phyloP scores from a whole-genome alignment of 2,329 filamentous ascomycete species.

The Aspergillus tubingensis region DNA sequence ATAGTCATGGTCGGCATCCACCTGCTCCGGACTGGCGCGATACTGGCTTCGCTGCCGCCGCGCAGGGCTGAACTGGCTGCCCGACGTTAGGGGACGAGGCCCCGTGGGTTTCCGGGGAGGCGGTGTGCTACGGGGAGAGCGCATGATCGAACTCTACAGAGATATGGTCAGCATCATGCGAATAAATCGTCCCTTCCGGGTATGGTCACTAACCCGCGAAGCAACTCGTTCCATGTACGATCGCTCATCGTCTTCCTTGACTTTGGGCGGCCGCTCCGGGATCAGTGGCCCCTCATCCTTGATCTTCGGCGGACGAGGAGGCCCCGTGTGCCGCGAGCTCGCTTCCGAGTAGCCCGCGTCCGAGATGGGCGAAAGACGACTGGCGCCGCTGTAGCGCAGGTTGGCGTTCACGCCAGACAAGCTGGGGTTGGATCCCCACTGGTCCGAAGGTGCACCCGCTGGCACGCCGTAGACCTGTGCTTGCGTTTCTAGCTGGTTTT shows the following conservation, averaged over 20 bases:
- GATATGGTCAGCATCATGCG: conserved; percentile 5
- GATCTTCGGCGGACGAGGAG: conserved; percentile 56
- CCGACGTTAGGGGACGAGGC: conserved; percentile 48
- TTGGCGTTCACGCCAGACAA: conserved; percentile 37
- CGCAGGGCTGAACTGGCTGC: conserved; percentile 38
- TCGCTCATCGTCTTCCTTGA: conserved; percentile 37
- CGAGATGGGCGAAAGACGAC: conserved; percentile 49
- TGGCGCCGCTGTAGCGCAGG: conserved; percentile 39
- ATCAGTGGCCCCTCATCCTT: conserved; percentile 61
- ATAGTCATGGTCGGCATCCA: conserved; percentile 43
- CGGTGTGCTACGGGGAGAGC: conserved; percentile 34
- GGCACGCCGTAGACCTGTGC: conserved; percentile 53
- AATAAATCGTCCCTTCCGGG: background rate
- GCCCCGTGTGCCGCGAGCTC: conserved; percentile 42
- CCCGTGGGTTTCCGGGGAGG: conserved; percentile 51
- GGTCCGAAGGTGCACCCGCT: conserved; percentile 38
- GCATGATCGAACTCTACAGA: conserved; percentile 34
- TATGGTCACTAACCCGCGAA: conserved; percentile 36
- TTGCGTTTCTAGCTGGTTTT: conserved; percentile 62
- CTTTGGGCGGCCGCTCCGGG: conserved; percentile 51
- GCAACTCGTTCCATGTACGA: conserved; percentile 45
- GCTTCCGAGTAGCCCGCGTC: conserved; percentile 49
- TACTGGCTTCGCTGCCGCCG: conserved; percentile 41
- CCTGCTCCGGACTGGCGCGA: conserved; percentile 43
- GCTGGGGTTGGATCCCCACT: conserved; percentile 49